Evolutionary conservation across 805 yeast species (phyloP), one percentile per base, ranked within the genome.

Genomic region (Torulaspora franciscae): DNA sequence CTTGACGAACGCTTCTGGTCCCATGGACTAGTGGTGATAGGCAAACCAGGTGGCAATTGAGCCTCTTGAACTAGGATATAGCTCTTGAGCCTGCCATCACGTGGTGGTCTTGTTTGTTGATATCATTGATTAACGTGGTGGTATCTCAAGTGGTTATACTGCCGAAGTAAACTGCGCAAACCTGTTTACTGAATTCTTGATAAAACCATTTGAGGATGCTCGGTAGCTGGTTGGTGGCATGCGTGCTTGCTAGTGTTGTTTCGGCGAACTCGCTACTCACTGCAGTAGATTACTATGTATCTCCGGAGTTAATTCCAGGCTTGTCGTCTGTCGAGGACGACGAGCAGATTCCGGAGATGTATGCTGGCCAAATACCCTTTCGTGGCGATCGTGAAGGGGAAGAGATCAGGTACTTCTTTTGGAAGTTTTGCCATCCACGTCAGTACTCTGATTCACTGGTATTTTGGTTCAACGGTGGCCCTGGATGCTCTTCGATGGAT

Each of bases 401-500:
- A 32, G 72, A 43, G 22, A 40, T 39, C 5, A 73, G 76, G 54
- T 74, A 85, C 56, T 89, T 84, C 58, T 89, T 86, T 61, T 86
- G 95, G 95, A 79, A 77, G 57, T 82, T 81, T 43, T 67, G 26
- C 2, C 43, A 42, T 14, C 41, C 47, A 4, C 33, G 36, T 19
- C 36, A 47, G 17, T 65, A 35, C 55, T 52, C 52, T 22, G 46
- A 42, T 7, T 45, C 46, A 7, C 72, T 85, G 17, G 74, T 84
- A 7, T 74, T 93, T 43, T 93, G 99, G 98, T 73, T 93, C 17
- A 93, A 93, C 63, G 99, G 99, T 32, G 99, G 99, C 0, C 99
- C 99, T 0, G 99, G 99, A 0, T 93, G 99, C 64, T 89, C 96
- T 1, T 89, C 97, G 0, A 80, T 91, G 93, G 99, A 93, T 66